Percentiles rank a stretch among this genome's conserved stretches.
These are phyloP conservation scores for Zoysia pacifica DNA, from an alignment of 176 grass and related monocot species.

Conservation along the genomic window DNA sequence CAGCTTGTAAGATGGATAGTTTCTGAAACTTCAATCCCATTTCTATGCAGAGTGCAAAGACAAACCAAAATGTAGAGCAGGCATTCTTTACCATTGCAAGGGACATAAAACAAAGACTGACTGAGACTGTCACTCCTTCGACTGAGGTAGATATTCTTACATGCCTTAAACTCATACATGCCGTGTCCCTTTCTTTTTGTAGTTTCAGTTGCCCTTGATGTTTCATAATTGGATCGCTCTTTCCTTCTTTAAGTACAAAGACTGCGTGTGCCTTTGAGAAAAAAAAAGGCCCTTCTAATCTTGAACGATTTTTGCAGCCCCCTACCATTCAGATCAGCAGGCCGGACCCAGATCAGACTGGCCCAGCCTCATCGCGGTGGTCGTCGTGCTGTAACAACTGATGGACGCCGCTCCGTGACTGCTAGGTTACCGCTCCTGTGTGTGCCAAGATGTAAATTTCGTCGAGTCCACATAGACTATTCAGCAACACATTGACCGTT, in stretches of 20 bases:
- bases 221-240: background rate
- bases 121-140: constrained; percentile 58
- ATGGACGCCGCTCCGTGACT: background rate
- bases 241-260: background rate
- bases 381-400: constrained; percentile 60
- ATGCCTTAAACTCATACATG: background rate
- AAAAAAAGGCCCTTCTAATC: constrained; percentile 17
- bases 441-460: constrained; percentile 4
- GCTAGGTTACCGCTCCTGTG: background rate
- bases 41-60: constrained; percentile 81
- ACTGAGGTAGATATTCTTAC: constrained; percentile 55
- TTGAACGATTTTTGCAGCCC: constrained; percentile 45
- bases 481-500: background rate
- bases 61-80: constrained; percentile 84
- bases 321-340: constrained; percentile 69
- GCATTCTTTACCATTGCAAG: constrained; percentile 90
- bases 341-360: constrained; percentile 44
- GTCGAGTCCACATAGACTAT: background rate
- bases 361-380: constrained; percentile 41
- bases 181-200: background rate
- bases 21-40: background rate
- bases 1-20: constrained; percentile 17
- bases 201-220: background rate
- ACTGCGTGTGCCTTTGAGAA: too few relatives aligned
- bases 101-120: constrained; percentile 83